phyloP scores from a whole-genome alignment of 2,329 filamentous ascomycete species.

The Verruconis gallopava region DNA sequence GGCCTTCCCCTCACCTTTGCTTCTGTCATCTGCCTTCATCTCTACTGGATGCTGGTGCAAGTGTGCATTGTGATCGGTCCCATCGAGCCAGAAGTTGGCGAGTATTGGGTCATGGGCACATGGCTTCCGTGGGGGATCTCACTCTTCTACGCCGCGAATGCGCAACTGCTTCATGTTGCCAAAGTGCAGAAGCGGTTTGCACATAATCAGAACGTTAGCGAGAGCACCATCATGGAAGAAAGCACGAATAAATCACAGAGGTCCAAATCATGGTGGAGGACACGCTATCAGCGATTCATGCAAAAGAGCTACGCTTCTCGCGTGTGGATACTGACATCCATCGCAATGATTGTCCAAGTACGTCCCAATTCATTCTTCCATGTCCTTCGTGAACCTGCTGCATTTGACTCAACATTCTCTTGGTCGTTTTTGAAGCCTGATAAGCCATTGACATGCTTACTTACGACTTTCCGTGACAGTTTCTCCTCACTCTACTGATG shows the following conservation, averaged over 20 bases:
- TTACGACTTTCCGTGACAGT: constrained; percentile 8
- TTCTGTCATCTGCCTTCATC: constrained; percentile 22
- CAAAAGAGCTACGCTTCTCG: background rate
- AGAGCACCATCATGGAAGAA: background rate
- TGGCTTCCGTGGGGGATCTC: constrained; percentile 26
- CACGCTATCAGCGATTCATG: background rate
- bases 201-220: too few species aligned
- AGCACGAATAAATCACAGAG: background rate
- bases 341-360: background rate
- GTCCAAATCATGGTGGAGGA: background rate
- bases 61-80: constrained; percentile 26
- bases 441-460: too few species aligned
- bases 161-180: constrained; percentile 13
- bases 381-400: background rate
- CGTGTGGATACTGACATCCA: background rate
- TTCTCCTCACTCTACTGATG: constrained; percentile 19
- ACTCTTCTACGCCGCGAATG: constrained; percentile 19
- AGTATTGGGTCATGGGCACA: constrained; percentile 27
- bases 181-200: constrained; percentile 10
- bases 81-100: constrained; percentile 22
- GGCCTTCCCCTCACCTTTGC: constrained; percentile 22
- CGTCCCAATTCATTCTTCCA: background rate
- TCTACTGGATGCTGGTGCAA: constrained; percentile 24
- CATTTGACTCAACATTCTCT: too few species aligned
- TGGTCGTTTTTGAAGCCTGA: too few species aligned